phyloP scores from a whole-genome alignment of 108 stramenopile genomes.

The Skeletonema grethae region DNA sequence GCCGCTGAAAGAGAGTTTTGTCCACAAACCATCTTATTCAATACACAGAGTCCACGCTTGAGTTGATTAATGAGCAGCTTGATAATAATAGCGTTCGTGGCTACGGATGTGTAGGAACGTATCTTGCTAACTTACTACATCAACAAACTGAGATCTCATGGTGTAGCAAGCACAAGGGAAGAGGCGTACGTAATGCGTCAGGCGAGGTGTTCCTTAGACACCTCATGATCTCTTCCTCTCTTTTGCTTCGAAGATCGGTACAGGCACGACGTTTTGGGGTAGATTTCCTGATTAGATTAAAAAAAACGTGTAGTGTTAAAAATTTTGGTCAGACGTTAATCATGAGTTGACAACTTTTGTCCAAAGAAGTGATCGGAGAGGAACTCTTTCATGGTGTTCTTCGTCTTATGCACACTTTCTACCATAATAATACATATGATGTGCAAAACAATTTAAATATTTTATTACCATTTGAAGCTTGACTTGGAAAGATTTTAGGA shows the following conservation, averaged over 20 bases:
- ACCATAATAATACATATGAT: too few relatives aligned
- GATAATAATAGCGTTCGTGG: background rate
- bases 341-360: too few relatives aligned
- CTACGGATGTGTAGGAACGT: background rate
- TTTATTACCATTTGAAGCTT: too few relatives aligned
- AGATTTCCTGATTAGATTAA: background rate
- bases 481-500: too few relatives aligned
- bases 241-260: background rate
- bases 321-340: too few relatives aligned
- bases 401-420: too few relatives aligned
- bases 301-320: too few relatives aligned
- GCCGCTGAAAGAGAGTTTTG: background rate
- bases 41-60: background rate
- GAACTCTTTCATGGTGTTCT: background rate
- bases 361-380: background rate
- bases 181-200: background rate
- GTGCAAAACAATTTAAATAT: too few relatives aligned
- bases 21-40: background rate
- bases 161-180: background rate
- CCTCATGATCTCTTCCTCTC: constrained; percentile 1
- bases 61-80: background rate
- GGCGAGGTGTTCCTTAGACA: background rate
- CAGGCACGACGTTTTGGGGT: background rate
- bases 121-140: background rate
- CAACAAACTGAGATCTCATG: background rate